Evolutionary conservation across 2,329 filamentous ascomycete genomes (phyloP).

Genomic region (Aspergillus vadensis): DNA sequence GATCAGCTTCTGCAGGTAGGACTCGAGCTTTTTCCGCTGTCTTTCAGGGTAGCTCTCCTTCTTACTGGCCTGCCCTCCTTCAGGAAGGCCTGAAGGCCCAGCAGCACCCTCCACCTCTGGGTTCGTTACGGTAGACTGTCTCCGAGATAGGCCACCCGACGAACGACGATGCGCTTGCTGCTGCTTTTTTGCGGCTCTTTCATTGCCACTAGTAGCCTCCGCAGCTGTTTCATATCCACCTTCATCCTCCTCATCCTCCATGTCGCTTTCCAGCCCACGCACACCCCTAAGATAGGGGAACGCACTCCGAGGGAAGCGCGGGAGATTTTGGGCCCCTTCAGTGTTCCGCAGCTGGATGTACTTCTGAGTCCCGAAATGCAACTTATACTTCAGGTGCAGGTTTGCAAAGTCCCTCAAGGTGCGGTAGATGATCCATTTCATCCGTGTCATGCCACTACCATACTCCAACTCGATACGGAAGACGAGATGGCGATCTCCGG

Average conservation of each 20-base stretch:
- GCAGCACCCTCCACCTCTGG: slow-evolving; percentile 43
- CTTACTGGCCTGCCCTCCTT: slow-evolving; percentile 43
- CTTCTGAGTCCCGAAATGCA: slow-evolving; percentile 80
- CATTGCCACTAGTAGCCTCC: slow-evolving; percentile 69
- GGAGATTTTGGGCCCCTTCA: slow-evolving; percentile 74
- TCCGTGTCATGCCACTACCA: slow-evolving; percentile 88
- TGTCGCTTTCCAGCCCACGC: slow-evolving; percentile 76
- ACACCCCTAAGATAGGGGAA: slow-evolving; percentile 87
- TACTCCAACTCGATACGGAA: slow-evolving; percentile 95
- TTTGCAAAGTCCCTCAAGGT: slow-evolving; percentile 89
- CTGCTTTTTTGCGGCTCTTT: slow-evolving; percentile 57
- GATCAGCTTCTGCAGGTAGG: slow-evolving; percentile 90
- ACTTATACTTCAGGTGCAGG: slow-evolving; percentile 89
- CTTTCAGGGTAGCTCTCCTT: slow-evolving; percentile 71
- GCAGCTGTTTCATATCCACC: slow-evolving; percentile 54
- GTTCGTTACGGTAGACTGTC: slow-evolving; percentile 57
- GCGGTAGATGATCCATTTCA: slow-evolving; percentile 93
- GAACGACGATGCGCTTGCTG: slow-evolving; percentile 48
- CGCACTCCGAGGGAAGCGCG: slow-evolving; percentile 83
- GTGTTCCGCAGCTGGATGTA: slow-evolving; percentile 71
- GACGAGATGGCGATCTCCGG: slow-evolving; percentile 71
- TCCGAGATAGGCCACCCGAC: slow-evolving; percentile 59
- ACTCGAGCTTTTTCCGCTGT: slow-evolving; percentile 82
- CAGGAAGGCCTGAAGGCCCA: slow-evolving; percentile 33
- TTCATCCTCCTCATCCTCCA: slow-evolving; percentile 67